A percentile compares a stretch with the other conserved stretches of the same genome.
Conservation (phyloP, 73 alveolate genomes). For the Paramecium caudatum region DNA sequence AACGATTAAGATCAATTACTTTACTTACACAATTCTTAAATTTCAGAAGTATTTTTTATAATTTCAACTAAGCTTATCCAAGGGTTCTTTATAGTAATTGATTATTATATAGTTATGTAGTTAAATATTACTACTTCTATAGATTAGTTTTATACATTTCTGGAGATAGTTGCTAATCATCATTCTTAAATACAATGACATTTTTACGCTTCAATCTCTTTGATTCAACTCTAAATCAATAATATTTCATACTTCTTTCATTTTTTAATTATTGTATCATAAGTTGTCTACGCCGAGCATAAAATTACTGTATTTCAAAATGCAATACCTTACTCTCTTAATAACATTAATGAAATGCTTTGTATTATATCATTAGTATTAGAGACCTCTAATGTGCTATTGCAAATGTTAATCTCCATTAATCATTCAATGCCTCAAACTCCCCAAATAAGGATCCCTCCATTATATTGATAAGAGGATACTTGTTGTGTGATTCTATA, state of each 20-base stretch:
- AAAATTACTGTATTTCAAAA: constrained; percentile 10
- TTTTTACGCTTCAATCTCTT: constrained; percentile 18
- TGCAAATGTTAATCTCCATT: constrained; percentile 48
- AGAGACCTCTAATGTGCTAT: neutral
- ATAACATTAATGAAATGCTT: neutral
- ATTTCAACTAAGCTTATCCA: neutral
- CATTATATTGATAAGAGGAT: neutral
- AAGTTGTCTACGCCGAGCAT: constrained; percentile 14
- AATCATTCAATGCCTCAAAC: constrained; percentile 47
- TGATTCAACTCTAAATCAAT: neutral
- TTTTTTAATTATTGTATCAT: neutral
- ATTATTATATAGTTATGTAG: neutral
- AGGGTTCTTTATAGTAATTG: neutral
- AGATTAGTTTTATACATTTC: neutral
- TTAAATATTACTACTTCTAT: neutral
- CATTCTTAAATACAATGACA: neutral
- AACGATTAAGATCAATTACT: neutral
- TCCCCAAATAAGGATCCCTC: constrained; percentile 56
- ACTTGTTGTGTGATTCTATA: neutral
- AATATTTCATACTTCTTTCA: constrained; percentile 35
- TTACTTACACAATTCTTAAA: constrained; percentile 2
- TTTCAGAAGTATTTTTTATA: neutral
- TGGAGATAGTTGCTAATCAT: neutral
- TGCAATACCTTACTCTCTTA: neutral
- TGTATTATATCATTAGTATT: neutral